A percentile compares a stretch with the other conserved stretches of the same genome.
Conservation (phyloP, 2,329 filamentous ascomycete species). For the Cordyceps cateniannulata region DNA sequence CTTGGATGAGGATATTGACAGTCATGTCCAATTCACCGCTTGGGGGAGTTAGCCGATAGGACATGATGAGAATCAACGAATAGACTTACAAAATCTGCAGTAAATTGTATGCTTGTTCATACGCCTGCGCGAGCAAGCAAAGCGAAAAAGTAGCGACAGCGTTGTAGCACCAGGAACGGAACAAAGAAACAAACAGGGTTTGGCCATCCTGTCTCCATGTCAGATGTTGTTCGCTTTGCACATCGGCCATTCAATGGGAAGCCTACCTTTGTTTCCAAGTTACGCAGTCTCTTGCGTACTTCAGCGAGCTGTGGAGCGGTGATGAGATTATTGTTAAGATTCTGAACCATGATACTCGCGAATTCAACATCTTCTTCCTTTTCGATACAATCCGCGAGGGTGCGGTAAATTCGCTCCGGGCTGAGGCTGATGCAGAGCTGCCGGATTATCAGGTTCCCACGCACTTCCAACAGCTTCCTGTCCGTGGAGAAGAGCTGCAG, state of each 20-base stretch:
- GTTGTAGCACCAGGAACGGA: conserved; percentile 97
- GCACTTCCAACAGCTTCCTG: conserved; percentile 78
- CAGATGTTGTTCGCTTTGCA: not conserved
- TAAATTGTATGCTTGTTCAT: conserved; percentile 95
- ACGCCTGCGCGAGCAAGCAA: conserved; percentile 90
- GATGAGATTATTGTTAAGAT: conserved; percentile 97
- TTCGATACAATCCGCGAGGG: conserved; percentile 91
- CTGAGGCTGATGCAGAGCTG: conserved; percentile 90
- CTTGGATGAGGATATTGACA: conserved; percentile 96
- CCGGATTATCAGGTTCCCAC: conserved; percentile 93
- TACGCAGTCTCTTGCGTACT: conserved; percentile 80
- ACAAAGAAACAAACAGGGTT: conserved; percentile 88
- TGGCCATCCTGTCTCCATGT: conserved; percentile 66
- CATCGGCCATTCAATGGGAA: not conserved
- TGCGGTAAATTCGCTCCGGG: conserved; percentile 91
- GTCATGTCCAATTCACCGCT: conserved; percentile 98
- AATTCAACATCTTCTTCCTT: conserved; percentile 98
- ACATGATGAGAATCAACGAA: not conserved
- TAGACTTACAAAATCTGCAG: conserved; percentile 79
- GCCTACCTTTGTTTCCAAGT: conserved; percentile 73
- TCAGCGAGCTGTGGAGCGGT: conserved; percentile 92
- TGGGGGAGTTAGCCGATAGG: not conserved
- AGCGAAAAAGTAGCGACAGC: conserved; percentile 95
- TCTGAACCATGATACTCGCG: conserved; percentile 98
- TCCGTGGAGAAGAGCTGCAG: conserved; percentile 95